Percentiles rank a stretch among this genome's conserved stretches.
These are phyloP conservation scores for Sporodiniella umbellata DNA, from an alignment of 371 early-diverging fungal genomes.

Conservation along the genomic window DNA sequence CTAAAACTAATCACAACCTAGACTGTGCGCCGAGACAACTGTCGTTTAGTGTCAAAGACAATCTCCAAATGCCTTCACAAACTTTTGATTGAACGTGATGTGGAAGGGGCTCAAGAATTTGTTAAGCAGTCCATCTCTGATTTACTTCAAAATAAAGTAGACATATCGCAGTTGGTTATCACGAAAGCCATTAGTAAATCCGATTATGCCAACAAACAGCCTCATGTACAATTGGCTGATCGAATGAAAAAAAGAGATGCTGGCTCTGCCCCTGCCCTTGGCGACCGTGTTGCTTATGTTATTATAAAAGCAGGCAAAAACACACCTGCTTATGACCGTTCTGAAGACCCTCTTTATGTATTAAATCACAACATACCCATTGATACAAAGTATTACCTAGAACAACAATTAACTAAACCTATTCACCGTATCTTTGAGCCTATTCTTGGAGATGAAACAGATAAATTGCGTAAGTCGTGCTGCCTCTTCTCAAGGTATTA, in stretches of 20 bases:
- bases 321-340: constrained; percentile 95
- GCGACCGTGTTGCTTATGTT: constrained; percentile 99
- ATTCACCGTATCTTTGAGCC: constrained; percentile 98
- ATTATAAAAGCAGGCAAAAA: constrained; percentile 91
- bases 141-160: constrained; percentile 95
- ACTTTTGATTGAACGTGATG: constrained; percentile 92
- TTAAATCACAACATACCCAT: constrained; percentile 99
- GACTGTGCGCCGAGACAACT: constrained; percentile 99
- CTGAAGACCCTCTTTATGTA: constrained; percentile 99
- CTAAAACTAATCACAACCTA: constrained; percentile 24
- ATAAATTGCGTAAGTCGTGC: constrained; percentile 63
- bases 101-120: constrained; percentile 84
- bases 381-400: constrained; percentile 98
- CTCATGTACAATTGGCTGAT: constrained; percentile 97
- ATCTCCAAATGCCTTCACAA: constrained; percentile 94
- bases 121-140: constrained; percentile 93
- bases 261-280: constrained; percentile 94
- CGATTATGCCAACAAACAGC: constrained; percentile 97
- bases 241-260: constrained; percentile 97
- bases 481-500: background rate
- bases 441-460: constrained; percentile 90
- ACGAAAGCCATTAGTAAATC: constrained; percentile 96
- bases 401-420: constrained; percentile 98
- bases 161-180: constrained; percentile 97
- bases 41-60: constrained; percentile 91